Conservation (phyloP, 306 rosid species). For the Arachis hypogaea region DNA sequence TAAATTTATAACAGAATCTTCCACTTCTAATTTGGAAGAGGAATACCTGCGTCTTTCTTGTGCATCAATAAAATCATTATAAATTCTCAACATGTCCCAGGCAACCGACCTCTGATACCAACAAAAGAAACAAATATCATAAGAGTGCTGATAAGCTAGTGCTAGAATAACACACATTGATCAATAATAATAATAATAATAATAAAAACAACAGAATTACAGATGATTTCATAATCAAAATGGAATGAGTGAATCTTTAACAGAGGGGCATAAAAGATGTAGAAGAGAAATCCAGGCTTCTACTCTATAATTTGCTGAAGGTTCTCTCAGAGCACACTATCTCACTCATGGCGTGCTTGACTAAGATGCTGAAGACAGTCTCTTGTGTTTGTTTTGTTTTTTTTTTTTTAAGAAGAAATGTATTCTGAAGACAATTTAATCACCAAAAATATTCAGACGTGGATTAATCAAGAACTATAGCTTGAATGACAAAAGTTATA, state of each 20-base stretch:
- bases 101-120: constrained; percentile 79
- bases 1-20: constrained; percentile 26
- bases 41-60: constrained; percentile 89
- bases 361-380: neutral
- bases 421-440: neutral
- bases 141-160: constrained; percentile 22
- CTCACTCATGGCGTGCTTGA: constrained; percentile 6
- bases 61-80: constrained; percentile 74
- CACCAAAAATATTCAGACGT: neutral
- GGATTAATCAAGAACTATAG: neutral
- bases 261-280: neutral
- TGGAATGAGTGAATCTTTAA: neutral
- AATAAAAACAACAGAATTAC: too few relatives aligned
- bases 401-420: too few relatives aligned
- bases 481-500: constrained; percentile 12
- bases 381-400: too few relatives aligned
- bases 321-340: neutral
- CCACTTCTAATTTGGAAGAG: constrained; percentile 18
- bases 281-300: neutral
- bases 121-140: constrained; percentile 23
- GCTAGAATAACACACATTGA: constrained; percentile 20
- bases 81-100: constrained; percentile 95
- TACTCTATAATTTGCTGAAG: constrained; percentile 2
- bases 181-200: neutral
- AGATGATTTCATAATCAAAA: constrained; percentile 28